Percentiles rank a stretch among this genome's conserved stretches.
Conservation (phyloP, 2,329 filamentous ascomycete genomes). For the Knufia fluminis region DNA sequence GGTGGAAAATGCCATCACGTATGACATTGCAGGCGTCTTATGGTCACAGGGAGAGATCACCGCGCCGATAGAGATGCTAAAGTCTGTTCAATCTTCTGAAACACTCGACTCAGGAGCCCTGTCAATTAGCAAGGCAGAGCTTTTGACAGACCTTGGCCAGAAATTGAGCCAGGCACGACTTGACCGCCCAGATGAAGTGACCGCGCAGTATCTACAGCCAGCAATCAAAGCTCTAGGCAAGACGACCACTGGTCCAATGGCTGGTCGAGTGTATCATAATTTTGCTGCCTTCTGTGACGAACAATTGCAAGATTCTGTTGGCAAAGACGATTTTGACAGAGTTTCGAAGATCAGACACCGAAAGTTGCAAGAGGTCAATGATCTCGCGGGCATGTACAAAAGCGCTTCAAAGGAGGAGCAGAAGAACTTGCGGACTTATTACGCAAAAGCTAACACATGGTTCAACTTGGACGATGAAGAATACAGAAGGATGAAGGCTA, state of each 20-base stretch:
- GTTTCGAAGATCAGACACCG: slow-evolving; percentile 69
- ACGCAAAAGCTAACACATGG: slow-evolving; percentile 73
- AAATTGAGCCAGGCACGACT: slow-evolving; percentile 82
- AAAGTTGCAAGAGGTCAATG: slow-evolving; percentile 70
- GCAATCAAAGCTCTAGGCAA: slow-evolving; percentile 73
- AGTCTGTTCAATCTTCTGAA: slow-evolving; percentile 56
- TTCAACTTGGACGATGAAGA: slow-evolving; percentile 84
- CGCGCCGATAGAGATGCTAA: slow-evolving; percentile 80
- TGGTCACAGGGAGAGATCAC: slow-evolving; percentile 92
- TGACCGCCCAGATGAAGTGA: slow-evolving; percentile 83
- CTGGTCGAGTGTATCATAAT: slow-evolving; percentile 84
- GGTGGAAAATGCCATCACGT: slow-evolving; percentile 65
- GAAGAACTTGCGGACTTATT: slow-evolving; percentile 49
- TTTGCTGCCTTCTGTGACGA: slow-evolving; percentile 94
- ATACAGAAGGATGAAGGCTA: slow-evolving; percentile 66
- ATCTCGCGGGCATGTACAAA: slow-evolving; percentile 55
- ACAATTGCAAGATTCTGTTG: slow-evolving; percentile 79
- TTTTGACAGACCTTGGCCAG: slow-evolving; percentile 79
- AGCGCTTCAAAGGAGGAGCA: slow-evolving; percentile 42
- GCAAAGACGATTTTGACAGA: slow-evolving; percentile 72
- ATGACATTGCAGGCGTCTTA: slow-evolving; percentile 79
- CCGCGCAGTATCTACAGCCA: slow-evolving; percentile 73
- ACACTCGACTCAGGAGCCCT: slow-evolving; percentile 61
- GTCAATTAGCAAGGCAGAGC: slow-evolving; percentile 61
- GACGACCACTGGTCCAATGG: slow-evolving; percentile 57